phyloP scores from a whole-genome alignment of 768 basidiomycete genomes.

The Scleroderma citrinum region DNA sequence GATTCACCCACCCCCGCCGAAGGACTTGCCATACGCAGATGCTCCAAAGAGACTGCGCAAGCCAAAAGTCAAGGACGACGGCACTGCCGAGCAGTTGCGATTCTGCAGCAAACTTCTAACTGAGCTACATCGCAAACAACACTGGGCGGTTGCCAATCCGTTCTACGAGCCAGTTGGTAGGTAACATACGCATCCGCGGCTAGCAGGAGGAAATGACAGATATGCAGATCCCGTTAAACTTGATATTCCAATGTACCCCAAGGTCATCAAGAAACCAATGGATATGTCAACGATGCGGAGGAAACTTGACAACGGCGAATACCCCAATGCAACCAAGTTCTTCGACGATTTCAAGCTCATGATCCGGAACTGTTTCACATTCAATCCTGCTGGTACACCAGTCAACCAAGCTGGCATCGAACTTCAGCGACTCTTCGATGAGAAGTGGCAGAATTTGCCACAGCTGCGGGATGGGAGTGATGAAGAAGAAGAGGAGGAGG shows the following conservation, averaged over 20 bases:
- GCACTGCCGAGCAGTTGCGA: slow-evolving; percentile 76
- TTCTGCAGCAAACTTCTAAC: slow-evolving; percentile 72
- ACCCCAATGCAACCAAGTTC: slow-evolving; percentile 73
- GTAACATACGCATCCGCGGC: slow-evolving; percentile 27
- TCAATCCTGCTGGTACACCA: slow-evolving; percentile 84
- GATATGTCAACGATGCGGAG: slow-evolving; percentile 84
- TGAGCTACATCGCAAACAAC: slow-evolving; percentile 76
- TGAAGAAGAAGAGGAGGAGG: slow-evolving; percentile 60
- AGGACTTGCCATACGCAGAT: slow-evolving; percentile 83
- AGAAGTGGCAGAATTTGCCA: slow-evolving; percentile 84
- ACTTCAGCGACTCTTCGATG: slow-evolving; percentile 83
- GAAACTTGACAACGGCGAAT: slow-evolving; percentile 76
- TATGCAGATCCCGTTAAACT: slow-evolving; percentile 69
- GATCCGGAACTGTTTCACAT: slow-evolving; percentile 89
- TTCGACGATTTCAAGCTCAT: slow-evolving; percentile 90
- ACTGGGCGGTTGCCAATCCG: slow-evolving; percentile 64
- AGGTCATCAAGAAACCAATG: slow-evolving; percentile 92
- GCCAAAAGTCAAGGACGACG: slow-evolving; percentile 58
- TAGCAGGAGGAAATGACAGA: background rate
- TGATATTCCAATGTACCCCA: slow-evolving; percentile 79
- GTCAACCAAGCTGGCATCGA: slow-evolving; percentile 85
- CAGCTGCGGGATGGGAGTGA: slow-evolving; percentile 48
- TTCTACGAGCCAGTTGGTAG: slow-evolving; percentile 94
- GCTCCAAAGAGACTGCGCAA: slow-evolving; percentile 64
- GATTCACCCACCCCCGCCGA: slow-evolving; percentile 92